These are phyloP conservation scores for Nicotiana benthamiana DNA, from an alignment of 257 asterid genomes.

Conservation along the genomic window DNA sequence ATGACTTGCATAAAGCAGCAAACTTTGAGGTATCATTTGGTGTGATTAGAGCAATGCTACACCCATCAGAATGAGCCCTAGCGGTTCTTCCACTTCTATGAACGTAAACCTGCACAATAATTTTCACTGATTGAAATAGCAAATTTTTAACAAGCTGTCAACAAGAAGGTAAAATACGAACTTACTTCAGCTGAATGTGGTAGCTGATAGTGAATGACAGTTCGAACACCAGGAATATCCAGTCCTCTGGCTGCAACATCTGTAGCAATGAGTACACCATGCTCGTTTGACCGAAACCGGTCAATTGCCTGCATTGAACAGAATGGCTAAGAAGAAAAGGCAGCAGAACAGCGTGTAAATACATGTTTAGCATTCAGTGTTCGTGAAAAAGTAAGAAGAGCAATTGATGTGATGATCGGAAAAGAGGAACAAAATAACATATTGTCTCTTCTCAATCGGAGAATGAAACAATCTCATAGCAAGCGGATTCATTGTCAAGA, in stretches of 20 bases:
- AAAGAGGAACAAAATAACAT: background rate
- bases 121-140: constrained; percentile 6
- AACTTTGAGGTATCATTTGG: constrained; percentile 88
- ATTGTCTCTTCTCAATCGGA: background rate
- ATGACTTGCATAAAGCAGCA: constrained; percentile 80
- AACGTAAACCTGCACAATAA: constrained; percentile 63
- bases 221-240: constrained; percentile 83
- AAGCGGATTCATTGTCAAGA: background rate
- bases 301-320: constrained; percentile 67
- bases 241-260: constrained; percentile 98
- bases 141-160: background rate
- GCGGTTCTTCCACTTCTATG: constrained; percentile 99
- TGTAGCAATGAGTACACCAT: constrained; percentile 83
- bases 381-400: background rate
- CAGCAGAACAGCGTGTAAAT: background rate
- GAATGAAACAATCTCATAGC: background rate
- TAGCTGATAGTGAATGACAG: constrained; percentile 96
- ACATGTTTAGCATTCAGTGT: background rate
- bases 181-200: constrained; percentile 93
- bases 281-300: constrained; percentile 70
- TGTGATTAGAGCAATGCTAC: constrained; percentile 82
- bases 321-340: constrained; percentile 11
- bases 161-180: constrained; percentile 9
- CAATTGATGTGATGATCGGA: background rate
- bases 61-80: constrained; percentile 92